Conservation (phyloP, 441 rosid species). For the Metrosideros polymorpha region DNA sequence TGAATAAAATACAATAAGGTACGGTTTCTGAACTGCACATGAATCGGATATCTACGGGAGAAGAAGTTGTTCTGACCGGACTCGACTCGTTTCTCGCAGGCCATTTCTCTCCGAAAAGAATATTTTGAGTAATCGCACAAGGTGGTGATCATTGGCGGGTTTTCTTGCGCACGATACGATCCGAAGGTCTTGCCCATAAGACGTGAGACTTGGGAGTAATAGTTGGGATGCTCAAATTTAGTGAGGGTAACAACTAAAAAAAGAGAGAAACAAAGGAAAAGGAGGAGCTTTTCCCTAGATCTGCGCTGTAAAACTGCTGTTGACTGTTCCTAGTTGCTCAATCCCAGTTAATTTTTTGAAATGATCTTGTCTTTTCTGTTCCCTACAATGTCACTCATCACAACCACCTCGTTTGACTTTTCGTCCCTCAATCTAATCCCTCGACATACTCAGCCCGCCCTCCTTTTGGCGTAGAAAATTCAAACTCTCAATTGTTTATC, state of each 20-base stretch:
- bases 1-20: no score
- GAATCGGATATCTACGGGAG: no score
- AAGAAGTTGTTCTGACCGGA: background rate
- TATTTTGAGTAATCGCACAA: background rate
- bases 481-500: background rate
- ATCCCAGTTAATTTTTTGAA: background rate
- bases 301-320: background rate
- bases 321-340: background rate
- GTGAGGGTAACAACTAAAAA: background rate
- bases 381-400: background rate
- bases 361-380: background rate
- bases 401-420: background rate
- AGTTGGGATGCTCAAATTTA: background rate
- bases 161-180: background rate
- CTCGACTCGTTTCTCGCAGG: fast-evolving
- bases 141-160: background rate
- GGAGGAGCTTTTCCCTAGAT: background rate
- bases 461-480: background rate
- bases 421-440: background rate
- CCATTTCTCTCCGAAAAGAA: background rate
- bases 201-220: background rate
- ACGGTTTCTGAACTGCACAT: no score
- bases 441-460: background rate
- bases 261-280: background rate
- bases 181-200: background rate